These are phyloP conservation scores for Ananas comosus DNA, from an alignment of 176 grass and related monocot species.

Conservation along the genomic window DNA sequence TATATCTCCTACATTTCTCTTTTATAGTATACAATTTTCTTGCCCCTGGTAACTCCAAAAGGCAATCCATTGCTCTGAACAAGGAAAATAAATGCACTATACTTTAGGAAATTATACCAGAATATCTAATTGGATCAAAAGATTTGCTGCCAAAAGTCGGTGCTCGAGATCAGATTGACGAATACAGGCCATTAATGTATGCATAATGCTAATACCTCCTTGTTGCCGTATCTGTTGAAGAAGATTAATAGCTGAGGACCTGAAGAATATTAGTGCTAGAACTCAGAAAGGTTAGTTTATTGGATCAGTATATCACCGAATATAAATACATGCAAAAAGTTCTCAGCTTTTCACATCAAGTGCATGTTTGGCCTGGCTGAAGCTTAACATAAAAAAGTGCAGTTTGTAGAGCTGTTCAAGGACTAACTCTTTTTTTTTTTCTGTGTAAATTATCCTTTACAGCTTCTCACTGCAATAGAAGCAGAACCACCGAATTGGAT, in stretches of 20 bases:
- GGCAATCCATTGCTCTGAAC: neutral
- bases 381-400: too few species aligned
- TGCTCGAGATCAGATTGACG: constrained; percentile 73
- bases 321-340: too few species aligned
- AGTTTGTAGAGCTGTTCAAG: constrained; percentile 7
- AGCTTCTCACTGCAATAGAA: too few species aligned
- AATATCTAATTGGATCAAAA: constrained; percentile 86
- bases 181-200: constrained; percentile 62
- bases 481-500: too few species aligned
- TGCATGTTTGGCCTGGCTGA: too few species aligned
- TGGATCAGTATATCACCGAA: neutral
- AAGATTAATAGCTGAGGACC: constrained; percentile 66
- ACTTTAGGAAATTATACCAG: constrained; percentile 40
- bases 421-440: neutral
- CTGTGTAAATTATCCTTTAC: too few species aligned
- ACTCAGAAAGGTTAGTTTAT: constrained; percentile 8
- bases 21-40: too few species aligned
- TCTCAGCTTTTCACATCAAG: too few species aligned
- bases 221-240: constrained; percentile 62
- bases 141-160: constrained; percentile 70
- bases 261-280: constrained; percentile 28
- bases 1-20: too few species aligned
- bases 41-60: too few species aligned
- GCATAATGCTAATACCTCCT: constrained; percentile 63
- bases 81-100: neutral